phyloP scores from a whole-genome alignment of 129 eudicot species.

The Lactuca sativa region DNA sequence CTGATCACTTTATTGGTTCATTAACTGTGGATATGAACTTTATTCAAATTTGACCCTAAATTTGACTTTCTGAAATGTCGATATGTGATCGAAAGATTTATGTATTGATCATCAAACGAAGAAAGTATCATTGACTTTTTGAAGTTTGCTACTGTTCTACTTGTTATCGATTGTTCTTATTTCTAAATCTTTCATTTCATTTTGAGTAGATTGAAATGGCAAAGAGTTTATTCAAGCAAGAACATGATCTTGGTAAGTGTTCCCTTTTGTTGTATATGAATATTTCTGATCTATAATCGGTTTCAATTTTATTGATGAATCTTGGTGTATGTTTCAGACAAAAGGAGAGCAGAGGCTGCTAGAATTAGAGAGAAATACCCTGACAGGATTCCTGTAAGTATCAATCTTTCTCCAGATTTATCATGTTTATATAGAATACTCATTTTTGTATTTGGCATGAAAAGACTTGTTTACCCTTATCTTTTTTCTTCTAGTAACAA shows the following conservation, averaged over 20 bases:
- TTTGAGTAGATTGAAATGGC: slow-evolving; percentile 31
- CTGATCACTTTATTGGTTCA: not conserved
- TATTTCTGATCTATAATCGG: not conserved
- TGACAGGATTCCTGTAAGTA: slow-evolving; percentile 65
- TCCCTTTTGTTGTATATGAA: not conserved
- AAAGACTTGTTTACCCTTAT: no score
- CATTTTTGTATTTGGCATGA: not conserved
- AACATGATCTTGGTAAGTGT: slow-evolving; percentile 49
- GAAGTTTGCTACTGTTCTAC: no score
- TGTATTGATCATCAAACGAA: not conserved
- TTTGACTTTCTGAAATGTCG: not conserved
- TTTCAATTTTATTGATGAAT: not conserved
- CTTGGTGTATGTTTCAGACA: slow-evolving; percentile 34
- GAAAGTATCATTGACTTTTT: not conserved
- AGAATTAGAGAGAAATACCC: slow-evolving; percentile 74
- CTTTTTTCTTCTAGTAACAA: no score
- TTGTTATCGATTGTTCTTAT: not conserved
- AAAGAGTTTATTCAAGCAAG: slow-evolving; percentile 58
- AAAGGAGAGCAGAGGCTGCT: slow-evolving; percentile 69
- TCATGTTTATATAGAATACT: not conserved
- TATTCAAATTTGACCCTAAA: not conserved
- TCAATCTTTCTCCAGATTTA: not conserved
- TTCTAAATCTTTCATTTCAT: not conserved
- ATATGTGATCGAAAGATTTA: not conserved
- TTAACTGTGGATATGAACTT: no score